A percentile compares a stretch with the other conserved stretches of the same genome.
Evolutionary conservation across 2,329 filamentous ascomycete genomes (phyloP).

Genomic region (Trichothecium roseum): DNA sequence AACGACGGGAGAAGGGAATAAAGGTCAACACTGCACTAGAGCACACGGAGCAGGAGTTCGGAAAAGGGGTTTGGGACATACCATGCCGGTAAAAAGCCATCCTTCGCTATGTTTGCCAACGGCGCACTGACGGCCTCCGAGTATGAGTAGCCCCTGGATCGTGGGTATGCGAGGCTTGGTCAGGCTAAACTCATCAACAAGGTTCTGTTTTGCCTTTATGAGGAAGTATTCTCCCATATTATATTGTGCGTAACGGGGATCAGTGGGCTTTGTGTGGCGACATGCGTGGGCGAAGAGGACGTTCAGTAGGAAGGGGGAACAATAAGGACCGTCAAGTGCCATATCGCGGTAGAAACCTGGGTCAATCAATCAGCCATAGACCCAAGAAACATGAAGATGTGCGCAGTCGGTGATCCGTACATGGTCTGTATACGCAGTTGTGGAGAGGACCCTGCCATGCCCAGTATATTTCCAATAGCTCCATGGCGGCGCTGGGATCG

Average conservation of each 20-base stretch:
- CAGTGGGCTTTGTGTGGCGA: slow-evolving; percentile 6
- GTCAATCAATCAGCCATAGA: no score
- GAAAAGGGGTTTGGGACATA: no score
- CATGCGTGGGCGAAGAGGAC: slow-evolving; percentile 11
- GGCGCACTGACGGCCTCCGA: slow-evolving; percentile 11
- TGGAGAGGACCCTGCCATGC: slow-evolving; percentile 12
- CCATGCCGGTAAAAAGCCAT: slow-evolving; percentile 12
- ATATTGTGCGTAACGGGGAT: neutral
- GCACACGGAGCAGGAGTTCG: no score
- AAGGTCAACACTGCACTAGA: no score
- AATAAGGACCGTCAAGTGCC: slow-evolving; percentile 10
- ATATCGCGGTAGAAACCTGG: slow-evolving; percentile 11
- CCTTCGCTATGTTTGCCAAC: slow-evolving; percentile 10
- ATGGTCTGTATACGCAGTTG: slow-evolving; percentile 10
- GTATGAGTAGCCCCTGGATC: slow-evolving; percentile 9
- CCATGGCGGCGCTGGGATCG: no score
- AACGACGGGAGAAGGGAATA: no score
- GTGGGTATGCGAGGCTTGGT: slow-evolving; percentile 6
- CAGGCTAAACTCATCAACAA: slow-evolving; percentile 6
- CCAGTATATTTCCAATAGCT: slow-evolving; percentile 12
- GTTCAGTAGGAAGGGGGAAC: slow-evolving; percentile 11
- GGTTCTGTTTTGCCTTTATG: slow-evolving; percentile 1
- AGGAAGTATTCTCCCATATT: slow-evolving; percentile 1
- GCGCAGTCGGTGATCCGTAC: no score
- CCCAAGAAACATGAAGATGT: no score